These are phyloP conservation scores for Corynascus novoguineensis DNA, from an alignment of 495 filamentous ascomycete genomes.

Conservation along the genomic window DNA sequence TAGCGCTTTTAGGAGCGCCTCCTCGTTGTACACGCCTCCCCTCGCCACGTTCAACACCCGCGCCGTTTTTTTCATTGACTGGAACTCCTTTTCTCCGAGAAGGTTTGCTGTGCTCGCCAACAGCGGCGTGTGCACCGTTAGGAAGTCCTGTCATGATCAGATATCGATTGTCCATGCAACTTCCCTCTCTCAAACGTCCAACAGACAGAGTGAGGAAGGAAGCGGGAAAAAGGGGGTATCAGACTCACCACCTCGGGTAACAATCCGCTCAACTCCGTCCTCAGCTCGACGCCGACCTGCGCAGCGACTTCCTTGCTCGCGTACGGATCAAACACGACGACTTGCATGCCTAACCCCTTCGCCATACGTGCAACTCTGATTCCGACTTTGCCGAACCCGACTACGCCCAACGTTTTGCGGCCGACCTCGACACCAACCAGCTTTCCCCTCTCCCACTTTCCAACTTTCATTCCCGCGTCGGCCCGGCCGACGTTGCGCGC, in stretches of 20 bases:
- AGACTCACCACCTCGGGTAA: conserved; percentile 42
- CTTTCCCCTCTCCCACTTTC: conserved; percentile 63
- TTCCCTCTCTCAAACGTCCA: not conserved
- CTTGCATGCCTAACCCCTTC: conserved; percentile 62
- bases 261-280: conserved; percentile 48
- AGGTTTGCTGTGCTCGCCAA: conserved; percentile 64
- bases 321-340: conserved; percentile 63
- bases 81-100: conserved; percentile 56
- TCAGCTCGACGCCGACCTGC: conserved; percentile 52
- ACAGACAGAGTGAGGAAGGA: too few species aligned
- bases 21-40: conserved; percentile 71
- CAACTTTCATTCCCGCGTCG: conserved; percentile 52
- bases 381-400: conserved; percentile 69
- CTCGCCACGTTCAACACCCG: conserved; percentile 65
- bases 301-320: conserved; percentile 55
- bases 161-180: not conserved
- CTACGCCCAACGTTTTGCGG: conserved; percentile 60
- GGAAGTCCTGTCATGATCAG: conserved; percentile 46
- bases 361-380: conserved; percentile 65
- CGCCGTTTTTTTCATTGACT: conserved; percentile 59
- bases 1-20: conserved; percentile 59
- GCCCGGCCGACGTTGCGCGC: conserved; percentile 60
- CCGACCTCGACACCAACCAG: conserved; percentile 66
- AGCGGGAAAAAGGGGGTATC: not conserved
- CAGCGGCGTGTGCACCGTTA: conserved; percentile 71